Evolutionary conservation across 495 filamentous ascomycete species (phyloP).

Genomic region (Penicillium chermesinum): DNA sequence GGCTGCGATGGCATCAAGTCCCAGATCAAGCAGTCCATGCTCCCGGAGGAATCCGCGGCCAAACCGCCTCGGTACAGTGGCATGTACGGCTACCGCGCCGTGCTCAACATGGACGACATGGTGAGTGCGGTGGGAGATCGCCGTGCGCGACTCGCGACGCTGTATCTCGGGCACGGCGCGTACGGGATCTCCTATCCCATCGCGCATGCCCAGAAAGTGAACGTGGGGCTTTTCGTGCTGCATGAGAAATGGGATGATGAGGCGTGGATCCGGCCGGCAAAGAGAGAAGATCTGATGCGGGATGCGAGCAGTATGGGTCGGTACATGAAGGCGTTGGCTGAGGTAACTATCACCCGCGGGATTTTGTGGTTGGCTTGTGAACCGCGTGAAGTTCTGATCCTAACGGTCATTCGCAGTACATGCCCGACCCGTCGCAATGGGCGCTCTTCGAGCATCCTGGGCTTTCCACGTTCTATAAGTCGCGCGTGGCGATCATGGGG

Average conservation of each 20-base stretch:
- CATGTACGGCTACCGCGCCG: slow-evolving; percentile 53
- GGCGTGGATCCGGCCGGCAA: slow-evolving; percentile 53
- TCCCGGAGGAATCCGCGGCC: slow-evolving; percentile 34
- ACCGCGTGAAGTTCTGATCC: too few species aligned
- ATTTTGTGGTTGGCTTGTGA: too few species aligned
- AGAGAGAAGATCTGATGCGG: slow-evolving; percentile 49
- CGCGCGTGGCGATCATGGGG: slow-evolving; percentile 54
- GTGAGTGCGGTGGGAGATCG: slow-evolving; percentile 48
- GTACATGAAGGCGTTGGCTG: slow-evolving; percentile 41
- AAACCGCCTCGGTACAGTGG: slow-evolving; percentile 39
- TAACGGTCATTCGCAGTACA: too few species aligned
- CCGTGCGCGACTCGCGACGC: slow-evolving; percentile 43
- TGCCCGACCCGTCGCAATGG: slow-evolving; percentile 52
- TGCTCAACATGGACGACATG: slow-evolving; percentile 57
- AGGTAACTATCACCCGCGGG: slow-evolving; percentile 21
- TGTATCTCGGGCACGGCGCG: slow-evolving; percentile 54
- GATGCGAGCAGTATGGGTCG: slow-evolving; percentile 54
- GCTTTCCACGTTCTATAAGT: slow-evolving; percentile 49
- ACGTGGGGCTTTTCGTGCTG: slow-evolving; percentile 48
- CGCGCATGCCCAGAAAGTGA: slow-evolving; percentile 57
- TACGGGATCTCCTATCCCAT: slow-evolving; percentile 65
- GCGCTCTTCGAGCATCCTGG: slow-evolving; percentile 59
- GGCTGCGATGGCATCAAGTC: slow-evolving; percentile 58
- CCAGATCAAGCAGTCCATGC: slow-evolving; percentile 39
- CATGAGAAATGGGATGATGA: slow-evolving; percentile 43